phyloP scores from a whole-genome alignment of 345 rosid species.

The Euphorbia lathyris region DNA sequence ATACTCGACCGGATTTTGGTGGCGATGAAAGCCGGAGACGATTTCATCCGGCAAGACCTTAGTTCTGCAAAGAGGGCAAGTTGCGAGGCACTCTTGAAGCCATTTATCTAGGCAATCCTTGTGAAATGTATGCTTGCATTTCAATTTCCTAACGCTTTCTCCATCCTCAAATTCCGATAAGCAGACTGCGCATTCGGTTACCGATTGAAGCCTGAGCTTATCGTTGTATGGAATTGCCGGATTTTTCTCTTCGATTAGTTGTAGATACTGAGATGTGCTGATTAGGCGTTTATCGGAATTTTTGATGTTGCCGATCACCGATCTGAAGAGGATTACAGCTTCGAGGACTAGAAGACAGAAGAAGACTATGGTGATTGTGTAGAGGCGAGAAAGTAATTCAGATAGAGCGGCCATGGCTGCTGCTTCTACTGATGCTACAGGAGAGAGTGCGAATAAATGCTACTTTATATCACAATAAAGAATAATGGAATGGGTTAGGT shows the following conservation, averaged over 20 bases:
- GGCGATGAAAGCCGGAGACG: conserved; percentile 27
- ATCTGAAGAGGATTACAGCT: conserved; percentile 27
- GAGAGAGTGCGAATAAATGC: background rate
- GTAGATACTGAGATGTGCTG: conserved; percentile 29
- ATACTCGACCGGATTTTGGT: conserved; percentile 12
- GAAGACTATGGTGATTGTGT: conserved; percentile 31
- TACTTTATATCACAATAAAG: background rate
- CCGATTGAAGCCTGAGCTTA: conserved; percentile 1
- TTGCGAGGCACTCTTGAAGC: conserved; percentile 36
- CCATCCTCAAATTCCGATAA: conserved; percentile 40
- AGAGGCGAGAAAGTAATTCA: conserved; percentile 31
- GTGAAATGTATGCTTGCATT: conserved; percentile 44
- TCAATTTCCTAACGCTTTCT: conserved; percentile 34
- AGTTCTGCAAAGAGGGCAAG: conserved; percentile 54
- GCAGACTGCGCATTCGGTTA: conserved; percentile 36
- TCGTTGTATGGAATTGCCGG: conserved; percentile 31
- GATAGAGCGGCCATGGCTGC: conserved; percentile 35
- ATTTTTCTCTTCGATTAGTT: conserved; percentile 36
- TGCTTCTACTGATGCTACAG: background rate
- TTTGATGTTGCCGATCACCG: conserved; percentile 20
- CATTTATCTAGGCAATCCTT: conserved; percentile 45
- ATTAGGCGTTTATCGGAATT: conserved; percentile 10
- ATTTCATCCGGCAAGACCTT: conserved; percentile 46
- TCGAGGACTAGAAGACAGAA: conserved; percentile 35
- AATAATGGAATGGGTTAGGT: background rate